Base-by-base conservation (phyloP, 192 early-diverging fungal species). In the Entomortierella lignicola region DNA sequence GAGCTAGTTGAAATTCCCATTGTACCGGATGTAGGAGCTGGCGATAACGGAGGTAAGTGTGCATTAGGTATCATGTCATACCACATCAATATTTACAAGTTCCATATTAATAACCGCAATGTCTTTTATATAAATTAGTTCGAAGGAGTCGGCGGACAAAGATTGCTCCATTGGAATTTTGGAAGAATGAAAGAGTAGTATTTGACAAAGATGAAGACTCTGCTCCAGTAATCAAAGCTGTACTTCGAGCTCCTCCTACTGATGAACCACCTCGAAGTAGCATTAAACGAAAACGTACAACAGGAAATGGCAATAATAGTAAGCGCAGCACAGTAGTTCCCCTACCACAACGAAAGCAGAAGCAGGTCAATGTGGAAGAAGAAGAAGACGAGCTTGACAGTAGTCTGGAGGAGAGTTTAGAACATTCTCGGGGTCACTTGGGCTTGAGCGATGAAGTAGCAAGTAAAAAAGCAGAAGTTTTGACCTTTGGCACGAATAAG, bases 111-210 rank as follows among this genome's bases (percentile, higher is more conserved):
- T 47, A 11, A 20, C 44, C 17, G 2, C 5, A 4, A 23, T 44
- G 8, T 8, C 26, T 60, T 0, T 7, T 60, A 23, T 44, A 37
- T 37, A 37, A 18, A 1, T 30, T 66, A 71, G 69, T 71, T 0
- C 72, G 72, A 20, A 66, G 63, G 26, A 74, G 72, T 15, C 63
- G 53, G 25, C 53, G 72, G 10, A 66, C 63, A 8, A 59, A 65
- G 30, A 37, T 74, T 10, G 34, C 48, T n/a, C 72, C 72, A 17
- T 43, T 74, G n/a, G 63, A 74, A 43, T 74, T 60, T 32, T 74
- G 72, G 72, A 66, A 65, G 55, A 74, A 74, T 42, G 72, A 74
- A n/a, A 58, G 64, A 12, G 63, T 74, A 0, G 42, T 74, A 0
- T 17, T 66, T 1, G 63, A 58, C 8, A 59, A 53, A 18, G 30